These are phyloP conservation scores for Pterocarpus santalinus DNA, from an alignment of 306 rosid species.

Conservation along the genomic window DNA sequence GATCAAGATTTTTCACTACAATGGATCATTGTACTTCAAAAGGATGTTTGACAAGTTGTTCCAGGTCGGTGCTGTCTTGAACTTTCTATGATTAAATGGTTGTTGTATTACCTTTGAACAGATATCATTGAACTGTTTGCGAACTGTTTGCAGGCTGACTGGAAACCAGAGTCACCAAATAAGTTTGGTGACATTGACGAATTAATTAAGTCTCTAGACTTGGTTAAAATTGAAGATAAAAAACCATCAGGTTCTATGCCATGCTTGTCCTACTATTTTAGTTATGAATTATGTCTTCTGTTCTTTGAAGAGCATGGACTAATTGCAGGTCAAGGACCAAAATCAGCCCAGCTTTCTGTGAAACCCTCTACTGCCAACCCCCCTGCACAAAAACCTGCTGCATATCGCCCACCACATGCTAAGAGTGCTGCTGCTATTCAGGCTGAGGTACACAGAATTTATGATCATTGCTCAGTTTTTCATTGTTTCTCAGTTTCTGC, in stretches of 20 bases:
- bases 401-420: slow-evolving; percentile 95
- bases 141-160: slow-evolving; percentile 73
- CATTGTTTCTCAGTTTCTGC: not conserved
- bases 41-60: slow-evolving; percentile 92
- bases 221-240: slow-evolving; percentile 65
- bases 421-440: slow-evolving; percentile 80
- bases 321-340: slow-evolving; percentile 71
- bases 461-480: slow-evolving; percentile 1
- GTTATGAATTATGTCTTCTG: slow-evolving; percentile 13
- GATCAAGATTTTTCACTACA: slow-evolving; percentile 84
- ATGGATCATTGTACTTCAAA: slow-evolving; percentile 85
- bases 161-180: slow-evolving; percentile 87
- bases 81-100: slow-evolving; percentile 22
- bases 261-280: slow-evolving; percentile 25
- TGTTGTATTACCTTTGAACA: slow-evolving; percentile 7
- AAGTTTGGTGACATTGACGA: slow-evolving; percentile 74
- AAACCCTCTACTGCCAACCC: slow-evolving; percentile 62
- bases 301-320: slow-evolving; percentile 43
- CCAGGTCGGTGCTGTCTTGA: slow-evolving; percentile 70
- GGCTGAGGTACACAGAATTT: slow-evolving; percentile 74
- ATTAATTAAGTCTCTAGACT: slow-evolving; percentile 68
- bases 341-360: slow-evolving; percentile 55
- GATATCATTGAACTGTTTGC: slow-evolving; percentile 23
- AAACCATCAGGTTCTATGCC: slow-evolving; percentile 71
- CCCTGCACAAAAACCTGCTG: slow-evolving; percentile 79